Conservation (phyloP, 2,329 filamentous ascomycete genomes). For the Penicillium sp. region DNA sequence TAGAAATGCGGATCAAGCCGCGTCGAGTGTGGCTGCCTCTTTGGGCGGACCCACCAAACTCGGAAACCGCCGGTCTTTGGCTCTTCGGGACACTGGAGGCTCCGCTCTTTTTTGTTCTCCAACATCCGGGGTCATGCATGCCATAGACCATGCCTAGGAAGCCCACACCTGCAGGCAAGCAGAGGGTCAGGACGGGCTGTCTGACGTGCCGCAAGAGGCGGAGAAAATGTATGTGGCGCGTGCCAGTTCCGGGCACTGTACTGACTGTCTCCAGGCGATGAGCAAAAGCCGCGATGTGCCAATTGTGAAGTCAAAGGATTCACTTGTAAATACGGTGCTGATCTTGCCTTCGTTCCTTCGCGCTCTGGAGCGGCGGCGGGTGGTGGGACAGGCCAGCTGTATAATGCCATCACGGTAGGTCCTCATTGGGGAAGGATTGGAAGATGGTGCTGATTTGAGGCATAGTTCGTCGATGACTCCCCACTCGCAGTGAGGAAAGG, state of each 20-base stretch:
- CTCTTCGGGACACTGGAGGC: constrained; percentile 16
- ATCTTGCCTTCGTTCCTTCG: constrained; percentile 23
- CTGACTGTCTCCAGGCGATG: constrained; percentile 17
- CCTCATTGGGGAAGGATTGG: neutral
- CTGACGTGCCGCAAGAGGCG: constrained; percentile 25
- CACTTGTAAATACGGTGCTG: constrained; percentile 22
- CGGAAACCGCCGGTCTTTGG: constrained; percentile 10
- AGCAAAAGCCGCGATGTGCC: constrained; percentile 25
- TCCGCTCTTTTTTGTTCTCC: constrained; percentile 12
- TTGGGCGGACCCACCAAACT: constrained; percentile 11
- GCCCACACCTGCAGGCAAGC: constrained; percentile 23
- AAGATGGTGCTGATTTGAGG: neutral
- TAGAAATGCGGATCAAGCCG: constrained; percentile 9
- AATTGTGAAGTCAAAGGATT: constrained; percentile 26
- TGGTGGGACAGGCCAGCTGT: constrained; percentile 7
- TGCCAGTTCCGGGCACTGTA: neutral
- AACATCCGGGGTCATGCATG: constrained; percentile 11
- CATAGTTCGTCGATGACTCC: constrained; percentile 22
- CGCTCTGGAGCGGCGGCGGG: constrained; percentile 3
- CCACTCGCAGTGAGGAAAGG: constrained; percentile 10
- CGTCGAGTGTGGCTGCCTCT: constrained; percentile 1
- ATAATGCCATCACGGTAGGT: constrained; percentile 20
- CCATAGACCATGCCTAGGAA: constrained; percentile 19
- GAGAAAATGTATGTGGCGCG: constrained; percentile 23
- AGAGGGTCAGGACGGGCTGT: constrained; percentile 27